Base-by-base conservation (phyloP, 495 filamentous ascomycete species). In the Friedmanniomyces endolithicus region DNA sequence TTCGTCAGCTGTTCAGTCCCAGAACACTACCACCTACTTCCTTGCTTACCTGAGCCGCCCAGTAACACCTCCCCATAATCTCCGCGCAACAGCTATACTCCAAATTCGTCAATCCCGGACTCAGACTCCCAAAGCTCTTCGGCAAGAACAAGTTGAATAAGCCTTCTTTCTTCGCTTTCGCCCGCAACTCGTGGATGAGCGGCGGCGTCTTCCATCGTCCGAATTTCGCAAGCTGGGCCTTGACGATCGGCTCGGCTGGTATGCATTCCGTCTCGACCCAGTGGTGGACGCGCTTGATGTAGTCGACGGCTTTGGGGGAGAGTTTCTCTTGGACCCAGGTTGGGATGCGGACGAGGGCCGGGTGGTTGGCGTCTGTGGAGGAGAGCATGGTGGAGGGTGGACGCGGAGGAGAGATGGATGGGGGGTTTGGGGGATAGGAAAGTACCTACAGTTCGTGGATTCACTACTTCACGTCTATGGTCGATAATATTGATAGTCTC, bases 201-300 rank as follows among this genome's bases (percentile, higher is more conserved):
- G 61, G 58, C 2, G 69, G 69, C 25, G 64, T 69, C 43, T 60
- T 67, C 69, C 69, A 72, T 43, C 59, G 52, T 31, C 48, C 58
- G 25, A 55, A 48, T 16, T 60, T 53, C 25, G 23, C 52, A 3
- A 72, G 48, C 50, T 71, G 70, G 2, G 69, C 67, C 50, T 67
- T 65, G 60, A 65, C 61, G 50, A 72, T 65, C 16, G 65, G 66
- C 50, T 72, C 70, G 24, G 66, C 65, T 1, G 70, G 70, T 16
- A 72, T 70, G 47, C 66, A 68, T 65, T 72, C 69, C 34, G 57
- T 67, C 52, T 72, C 70, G 3, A 72, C 66, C 60, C 64, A 72
- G 37, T 72, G 57, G 55, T 71, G 55, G 46, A 72, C 67, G 35
- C 58, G 56, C 40, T 67, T 54, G 53, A 72, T 70, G 53, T 60